Percentiles rank a stretch among this genome's conserved stretches.
These are phyloP conservation scores for Cicer pinnatifidum DNA, from an alignment of 306 rosid genomes.

Conservation along the genomic window DNA sequence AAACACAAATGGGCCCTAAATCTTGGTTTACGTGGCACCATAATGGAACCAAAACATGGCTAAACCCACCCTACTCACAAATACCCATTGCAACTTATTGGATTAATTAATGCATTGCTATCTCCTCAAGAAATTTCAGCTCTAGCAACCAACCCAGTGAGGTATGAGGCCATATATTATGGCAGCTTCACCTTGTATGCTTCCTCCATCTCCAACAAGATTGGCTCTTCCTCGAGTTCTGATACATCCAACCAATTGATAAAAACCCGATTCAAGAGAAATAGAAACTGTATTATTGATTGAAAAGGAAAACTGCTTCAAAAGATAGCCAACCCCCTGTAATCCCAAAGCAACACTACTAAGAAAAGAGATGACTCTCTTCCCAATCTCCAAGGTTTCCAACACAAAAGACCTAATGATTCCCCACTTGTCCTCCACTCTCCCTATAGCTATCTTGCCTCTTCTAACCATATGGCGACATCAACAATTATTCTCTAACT, in stretches of 20 bases:
- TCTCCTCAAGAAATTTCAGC: not conserved
- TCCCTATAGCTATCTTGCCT: not conserved
- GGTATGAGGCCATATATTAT: too few species aligned
- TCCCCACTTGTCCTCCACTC: not conserved
- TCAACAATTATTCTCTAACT: too few species aligned
- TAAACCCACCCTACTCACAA: not conserved
- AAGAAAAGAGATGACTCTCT: not conserved
- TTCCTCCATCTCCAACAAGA: not conserved
- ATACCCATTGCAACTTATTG: not conserved
- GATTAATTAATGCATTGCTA: not conserved
- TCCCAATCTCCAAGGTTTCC: not conserved
- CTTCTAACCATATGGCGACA: not conserved
- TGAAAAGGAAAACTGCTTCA: not conserved
- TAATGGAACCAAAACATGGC: not conserved
- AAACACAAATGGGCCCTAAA: not conserved
- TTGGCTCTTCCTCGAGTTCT: not conserved
- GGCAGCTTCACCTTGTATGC: too few species aligned
- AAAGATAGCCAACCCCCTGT: not conserved
- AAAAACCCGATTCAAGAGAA: not conserved
- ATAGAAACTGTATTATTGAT: not conserved
- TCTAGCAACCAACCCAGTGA: too few species aligned
- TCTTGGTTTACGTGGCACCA: not conserved
- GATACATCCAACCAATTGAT: not conserved
- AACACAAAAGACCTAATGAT: not conserved
- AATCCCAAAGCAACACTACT: not conserved